Percentiles rank a stretch among this genome's conserved stretches.
Conservation (phyloP, 768 basidiomycete species). For the Mycena chlorophos region DNA sequence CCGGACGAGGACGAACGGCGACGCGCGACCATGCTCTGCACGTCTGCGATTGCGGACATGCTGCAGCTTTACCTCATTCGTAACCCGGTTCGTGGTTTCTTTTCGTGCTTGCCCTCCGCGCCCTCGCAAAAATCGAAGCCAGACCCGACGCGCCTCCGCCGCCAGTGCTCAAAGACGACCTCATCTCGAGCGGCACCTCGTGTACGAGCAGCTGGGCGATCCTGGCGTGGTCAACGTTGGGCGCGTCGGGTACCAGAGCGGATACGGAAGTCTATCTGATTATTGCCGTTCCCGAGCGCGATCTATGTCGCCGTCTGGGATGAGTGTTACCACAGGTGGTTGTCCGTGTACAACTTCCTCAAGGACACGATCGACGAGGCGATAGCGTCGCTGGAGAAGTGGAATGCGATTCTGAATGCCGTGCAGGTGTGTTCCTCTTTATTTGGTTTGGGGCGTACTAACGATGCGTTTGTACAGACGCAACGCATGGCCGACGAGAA, state of each 20-base stretch:
- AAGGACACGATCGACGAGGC: slow-evolving; percentile 37
- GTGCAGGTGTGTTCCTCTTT: too few relatives aligned
- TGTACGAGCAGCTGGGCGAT: slow-evolving; percentile 80
- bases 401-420: too few relatives aligned
- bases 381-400: too few relatives aligned
- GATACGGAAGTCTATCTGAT: slow-evolving; percentile 66
- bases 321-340: slow-evolving; percentile 80
- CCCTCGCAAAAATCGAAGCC: slow-evolving; percentile 67
- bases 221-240: slow-evolving; percentile 69
- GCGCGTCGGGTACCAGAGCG: slow-evolving; percentile 80
- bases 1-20: slow-evolving; percentile 56
- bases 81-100: slow-evolving; percentile 41
- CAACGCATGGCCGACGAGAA: too few relatives aligned
- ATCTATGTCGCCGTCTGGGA: slow-evolving; percentile 81
- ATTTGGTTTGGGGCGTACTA: too few relatives aligned
- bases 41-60: slow-evolving; percentile 59
- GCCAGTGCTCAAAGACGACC: slow-evolving; percentile 54
- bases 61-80: slow-evolving; percentile 56
- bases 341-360: slow-evolving; percentile 58
- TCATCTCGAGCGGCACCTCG: slow-evolving; percentile 67
- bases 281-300: slow-evolving; percentile 61
- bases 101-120: slow-evolving; percentile 59
- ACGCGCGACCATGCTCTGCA: slow-evolving; percentile 70
- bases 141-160: slow-evolving; percentile 57
- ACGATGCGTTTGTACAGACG: too few relatives aligned